Conservation (phyloP, 129 eudicot genomes). For the Flaveria sonorensis region DNA sequence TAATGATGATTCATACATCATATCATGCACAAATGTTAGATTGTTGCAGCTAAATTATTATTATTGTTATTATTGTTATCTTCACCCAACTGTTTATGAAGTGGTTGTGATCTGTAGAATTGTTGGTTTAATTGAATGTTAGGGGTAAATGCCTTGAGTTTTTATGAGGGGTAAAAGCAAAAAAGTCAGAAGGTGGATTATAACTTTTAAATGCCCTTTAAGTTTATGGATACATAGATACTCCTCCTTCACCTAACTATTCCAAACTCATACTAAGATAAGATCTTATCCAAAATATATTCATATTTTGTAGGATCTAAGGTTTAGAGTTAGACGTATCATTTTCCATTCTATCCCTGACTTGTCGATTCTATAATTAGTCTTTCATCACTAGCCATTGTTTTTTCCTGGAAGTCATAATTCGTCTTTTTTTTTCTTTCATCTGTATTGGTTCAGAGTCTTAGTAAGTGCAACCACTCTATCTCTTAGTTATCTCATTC, state of each 20-base stretch:
- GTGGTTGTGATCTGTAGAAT: slow-evolving; percentile 21
- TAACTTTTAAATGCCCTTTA: slow-evolving; percentile 30
- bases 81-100: slow-evolving; percentile 5
- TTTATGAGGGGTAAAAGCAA: slow-evolving; percentile 30
- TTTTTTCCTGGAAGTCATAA: background rate
- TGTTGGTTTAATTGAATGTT: slow-evolving; percentile 28
- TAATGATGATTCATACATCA: background rate
- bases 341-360: background rate
- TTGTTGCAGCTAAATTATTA: background rate
- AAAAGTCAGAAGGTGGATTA: slow-evolving; percentile 35
- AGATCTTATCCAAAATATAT: background rate
- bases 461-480: no score
- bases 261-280: background rate
- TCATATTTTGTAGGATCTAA: background rate
- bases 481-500: no score
- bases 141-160: slow-evolving; percentile 24
- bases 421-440: background rate
- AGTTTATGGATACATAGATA: slow-evolving; percentile 16
- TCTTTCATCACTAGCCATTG: background rate
- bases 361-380: background rate
- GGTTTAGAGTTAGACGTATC: slow-evolving; percentile 8
- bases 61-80: background rate
- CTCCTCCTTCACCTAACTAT: slow-evolving; percentile 28
- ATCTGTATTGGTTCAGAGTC: no score
- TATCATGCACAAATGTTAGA: background rate